Base-by-base conservation (phyloP, 2,329 filamentous ascomycete species). In the Alternaria postmessia region DNA sequence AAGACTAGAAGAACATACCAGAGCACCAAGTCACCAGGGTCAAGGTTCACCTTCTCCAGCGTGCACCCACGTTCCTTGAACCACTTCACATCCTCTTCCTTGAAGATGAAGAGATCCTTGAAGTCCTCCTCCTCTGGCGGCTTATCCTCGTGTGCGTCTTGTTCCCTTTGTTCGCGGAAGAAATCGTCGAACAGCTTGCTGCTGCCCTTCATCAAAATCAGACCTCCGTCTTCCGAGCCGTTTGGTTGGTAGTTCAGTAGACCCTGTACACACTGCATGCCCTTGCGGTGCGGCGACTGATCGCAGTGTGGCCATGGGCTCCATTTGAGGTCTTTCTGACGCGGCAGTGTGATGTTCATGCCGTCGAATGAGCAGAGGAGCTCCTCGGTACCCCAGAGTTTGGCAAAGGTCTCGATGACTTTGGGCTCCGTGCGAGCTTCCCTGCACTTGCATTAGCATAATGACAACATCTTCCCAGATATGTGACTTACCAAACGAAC, bases 191-290 rank as follows among this genome's bases (percentile, higher is more conserved):
- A 79, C 1, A 83, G 71, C 43, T 79, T 79, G 8, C 74, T 64
- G 6, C 77, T 79, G 4, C 82, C 82, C 30, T 79, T 78, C 75
- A 83, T 80, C 5, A 83, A 64, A 36, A 84, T 76, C 8, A 85
- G 64, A 2, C 82, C 82, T 16, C 82, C 82, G 54, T 85, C 83
- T 3, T 82, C 74, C 1, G 2, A 76, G 76, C 82, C 82, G 41
- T 81, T 81, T 1, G 80, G 81, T 7, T 78, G 73, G 11, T 77
- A 79, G 67, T 83, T 84, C 2, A 83, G 62, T 5, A 84, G 67
- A 0, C 82, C 82, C 34, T 84, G 81, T 0, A 83, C 71, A 44
- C 74, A 78, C 44, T 75, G 70, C 78, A 75, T 78, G 14, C 79
- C 81, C 60, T 81, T 81, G 3, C 78, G 72, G 5, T 77, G 61